Conservation (phyloP, 2,329 filamentous ascomycete genomes). For the Aureobasidium sp. region DNA sequence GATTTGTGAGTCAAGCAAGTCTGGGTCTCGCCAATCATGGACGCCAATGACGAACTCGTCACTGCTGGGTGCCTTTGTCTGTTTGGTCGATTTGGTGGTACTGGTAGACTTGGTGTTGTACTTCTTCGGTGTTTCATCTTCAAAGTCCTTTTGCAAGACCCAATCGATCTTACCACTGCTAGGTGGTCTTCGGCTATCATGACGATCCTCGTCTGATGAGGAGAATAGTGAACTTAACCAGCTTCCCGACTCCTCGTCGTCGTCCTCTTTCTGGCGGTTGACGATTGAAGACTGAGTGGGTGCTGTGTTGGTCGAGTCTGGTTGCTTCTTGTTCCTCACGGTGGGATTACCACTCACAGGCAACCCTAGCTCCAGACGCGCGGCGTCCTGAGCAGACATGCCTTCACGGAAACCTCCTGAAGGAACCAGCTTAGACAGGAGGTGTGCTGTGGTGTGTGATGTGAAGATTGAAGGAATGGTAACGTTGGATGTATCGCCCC, state of each 20-base stretch:
- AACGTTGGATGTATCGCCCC: constrained; percentile 89
- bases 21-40: constrained; percentile 79
- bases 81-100: constrained; percentile 20
- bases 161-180: constrained; percentile 69
- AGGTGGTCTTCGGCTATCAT: constrained; percentile 56
- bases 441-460: constrained; percentile 85
- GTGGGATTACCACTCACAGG: constrained; percentile 13
- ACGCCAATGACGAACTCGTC: constrained; percentile 76
- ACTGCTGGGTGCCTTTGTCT: constrained; percentile 25
- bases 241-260: constrained; percentile 19
- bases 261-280: background rate
- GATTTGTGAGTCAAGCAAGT: constrained; percentile 45
- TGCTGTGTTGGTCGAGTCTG: constrained; percentile 16
- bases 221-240: constrained; percentile 42
- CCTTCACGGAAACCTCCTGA: constrained; percentile 58
- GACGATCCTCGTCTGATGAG: constrained; percentile 14
- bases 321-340: constrained; percentile 22
- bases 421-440: constrained; percentile 81
- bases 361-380: constrained; percentile 40
- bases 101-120: constrained; percentile 13
- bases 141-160: constrained; percentile 62
- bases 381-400: constrained; percentile 52
- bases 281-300: background rate
- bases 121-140: constrained; percentile 36
- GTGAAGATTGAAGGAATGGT: constrained; percentile 94